A percentile compares a stretch with the other conserved stretches of the same genome.
These are phyloP conservation scores for Ophiostoma piceae DNA, from an alignment of 2,329 filamentous ascomycete genomes.

Conservation along the genomic window DNA sequence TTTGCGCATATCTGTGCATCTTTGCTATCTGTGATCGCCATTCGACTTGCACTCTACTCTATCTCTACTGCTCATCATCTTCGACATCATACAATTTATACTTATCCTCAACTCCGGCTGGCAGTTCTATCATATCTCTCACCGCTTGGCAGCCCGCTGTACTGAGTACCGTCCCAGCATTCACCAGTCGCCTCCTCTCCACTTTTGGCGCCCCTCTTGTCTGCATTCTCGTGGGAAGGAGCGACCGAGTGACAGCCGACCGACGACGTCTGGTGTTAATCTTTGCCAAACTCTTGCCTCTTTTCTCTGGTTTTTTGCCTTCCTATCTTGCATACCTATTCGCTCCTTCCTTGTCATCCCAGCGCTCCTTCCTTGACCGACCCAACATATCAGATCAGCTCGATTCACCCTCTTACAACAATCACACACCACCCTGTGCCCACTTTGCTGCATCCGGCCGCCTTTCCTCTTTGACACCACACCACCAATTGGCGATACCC, in stretches of 20 bases:
- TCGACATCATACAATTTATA: background rate
- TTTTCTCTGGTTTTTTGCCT: background rate
- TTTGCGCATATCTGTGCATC: background rate
- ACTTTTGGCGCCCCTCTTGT: slow-evolving; percentile 14
- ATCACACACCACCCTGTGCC: slow-evolving; percentile 11
- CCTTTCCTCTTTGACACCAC: slow-evolving; percentile 8
- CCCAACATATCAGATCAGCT: background rate
- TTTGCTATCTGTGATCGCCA: background rate
- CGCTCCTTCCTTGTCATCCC: slow-evolving; percentile 13
- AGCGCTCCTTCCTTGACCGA: background rate
- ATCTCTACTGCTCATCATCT: background rate
- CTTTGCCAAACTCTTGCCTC: background rate
- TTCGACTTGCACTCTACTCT: background rate
- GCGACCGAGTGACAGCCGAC: slow-evolving; percentile 6
- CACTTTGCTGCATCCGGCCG: slow-evolving; percentile 18
- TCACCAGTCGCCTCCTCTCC: slow-evolving; percentile 14
- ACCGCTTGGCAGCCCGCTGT: slow-evolving; percentile 12
- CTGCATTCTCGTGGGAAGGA: background rate
- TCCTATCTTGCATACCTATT: background rate
- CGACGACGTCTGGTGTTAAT: background rate
- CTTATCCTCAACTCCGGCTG: background rate
- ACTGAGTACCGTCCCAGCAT: background rate
- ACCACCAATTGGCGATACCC: slow-evolving; percentile 14
- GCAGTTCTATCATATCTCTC: background rate
- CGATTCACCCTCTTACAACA: background rate